phyloP scores from a whole-genome alignment of 1,139 yeast species.

The Pichia sp. region DNA sequence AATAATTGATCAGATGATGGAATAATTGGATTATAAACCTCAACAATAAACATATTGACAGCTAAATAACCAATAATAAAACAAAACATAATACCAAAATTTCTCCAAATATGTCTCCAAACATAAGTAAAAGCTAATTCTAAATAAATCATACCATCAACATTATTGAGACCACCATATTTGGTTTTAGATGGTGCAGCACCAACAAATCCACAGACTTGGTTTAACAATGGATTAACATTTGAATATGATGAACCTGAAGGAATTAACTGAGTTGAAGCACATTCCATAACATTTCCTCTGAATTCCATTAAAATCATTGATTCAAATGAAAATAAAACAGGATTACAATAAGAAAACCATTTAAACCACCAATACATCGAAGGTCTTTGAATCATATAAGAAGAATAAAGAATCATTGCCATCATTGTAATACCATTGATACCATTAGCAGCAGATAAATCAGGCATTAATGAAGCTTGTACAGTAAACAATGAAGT shows the following conservation, averaged over 20 bases:
- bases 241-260: slow-evolving; percentile 42
- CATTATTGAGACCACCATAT: slow-evolving; percentile 38
- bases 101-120: slow-evolving; percentile 44
- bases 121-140: slow-evolving; percentile 33
- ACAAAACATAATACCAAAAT: slow-evolving; percentile 45
- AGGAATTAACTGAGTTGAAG: slow-evolving; percentile 37
- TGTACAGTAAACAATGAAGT: slow-evolving; percentile 41
- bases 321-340: slow-evolving; percentile 51
- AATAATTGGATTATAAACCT: slow-evolving; percentile 22
- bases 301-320: slow-evolving; percentile 50
- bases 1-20: slow-evolving; percentile 20
- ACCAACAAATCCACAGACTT: slow-evolving; percentile 46
- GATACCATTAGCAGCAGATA: slow-evolving; percentile 46
- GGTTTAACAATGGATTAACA: slow-evolving; percentile 31
- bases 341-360: slow-evolving; percentile 52
- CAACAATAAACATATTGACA: slow-evolving; percentile 32
- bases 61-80: slow-evolving; percentile 36
- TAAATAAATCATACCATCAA: slow-evolving; percentile 40
- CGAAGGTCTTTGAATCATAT: slow-evolving; percentile 48
- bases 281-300: slow-evolving; percentile 47
- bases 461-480: slow-evolving; percentile 41
- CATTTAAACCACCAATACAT: slow-evolving; percentile 64
- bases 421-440: slow-evolving; percentile 45
- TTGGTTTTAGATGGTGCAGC: slow-evolving; percentile 32
- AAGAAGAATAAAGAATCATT: slow-evolving; percentile 45